A percentile compares a stretch with the other conserved stretches of the same genome.
These are phyloP conservation scores for Massarina eburnea DNA, from an alignment of 2,329 filamentous ascomycete species.

Conservation along the genomic window DNA sequence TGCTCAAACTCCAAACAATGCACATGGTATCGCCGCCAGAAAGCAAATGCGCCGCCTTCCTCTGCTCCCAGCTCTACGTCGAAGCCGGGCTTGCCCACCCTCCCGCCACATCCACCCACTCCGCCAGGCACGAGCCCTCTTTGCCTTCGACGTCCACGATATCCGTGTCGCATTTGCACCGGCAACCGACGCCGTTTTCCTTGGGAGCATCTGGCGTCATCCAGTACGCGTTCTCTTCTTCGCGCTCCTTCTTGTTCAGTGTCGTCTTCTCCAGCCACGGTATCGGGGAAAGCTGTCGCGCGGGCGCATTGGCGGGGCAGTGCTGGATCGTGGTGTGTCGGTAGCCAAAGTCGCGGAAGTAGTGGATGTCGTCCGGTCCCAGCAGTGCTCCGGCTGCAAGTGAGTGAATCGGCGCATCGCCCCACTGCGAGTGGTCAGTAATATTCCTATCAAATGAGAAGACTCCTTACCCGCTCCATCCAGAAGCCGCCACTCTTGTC, in stretches of 20 bases:
- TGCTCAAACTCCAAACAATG: conserved; percentile 1
- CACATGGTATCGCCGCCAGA: background rate
- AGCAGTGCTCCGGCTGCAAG: conserved; percentile 90
- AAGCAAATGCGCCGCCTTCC: conserved; percentile 3
- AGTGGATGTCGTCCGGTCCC: conserved; percentile 82
- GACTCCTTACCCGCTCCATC: conserved; percentile 83
- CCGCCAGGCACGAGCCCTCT: conserved; percentile 87
- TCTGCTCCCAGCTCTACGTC: conserved; percentile 2
- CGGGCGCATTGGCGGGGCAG: conserved; percentile 92
- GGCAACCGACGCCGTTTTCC: conserved; percentile 95
- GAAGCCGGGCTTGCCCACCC: conserved; percentile 71
- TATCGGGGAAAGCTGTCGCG: conserved; percentile 76
- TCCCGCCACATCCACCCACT: conserved; percentile 97
- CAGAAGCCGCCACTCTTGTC: conserved; percentile 97
- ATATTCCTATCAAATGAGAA: conserved; percentile 2
- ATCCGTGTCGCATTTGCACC: conserved; percentile 95
- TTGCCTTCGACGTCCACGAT: conserved; percentile 98
- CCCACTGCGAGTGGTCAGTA: conserved; percentile 69
- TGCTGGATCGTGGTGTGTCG: conserved; percentile 98
- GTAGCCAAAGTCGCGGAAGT: conserved; percentile 99
- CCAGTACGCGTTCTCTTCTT: conserved; percentile 97
- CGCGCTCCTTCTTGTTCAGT: conserved; percentile 75
- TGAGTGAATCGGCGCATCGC: conserved; percentile 97
- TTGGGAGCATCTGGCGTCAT: conserved; percentile 81
- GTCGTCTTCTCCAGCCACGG: conserved; percentile 84